phyloP scores from a whole-genome alignment of 2,329 filamentous ascomycete genomes.

The Harringtonia aguacate region DNA sequence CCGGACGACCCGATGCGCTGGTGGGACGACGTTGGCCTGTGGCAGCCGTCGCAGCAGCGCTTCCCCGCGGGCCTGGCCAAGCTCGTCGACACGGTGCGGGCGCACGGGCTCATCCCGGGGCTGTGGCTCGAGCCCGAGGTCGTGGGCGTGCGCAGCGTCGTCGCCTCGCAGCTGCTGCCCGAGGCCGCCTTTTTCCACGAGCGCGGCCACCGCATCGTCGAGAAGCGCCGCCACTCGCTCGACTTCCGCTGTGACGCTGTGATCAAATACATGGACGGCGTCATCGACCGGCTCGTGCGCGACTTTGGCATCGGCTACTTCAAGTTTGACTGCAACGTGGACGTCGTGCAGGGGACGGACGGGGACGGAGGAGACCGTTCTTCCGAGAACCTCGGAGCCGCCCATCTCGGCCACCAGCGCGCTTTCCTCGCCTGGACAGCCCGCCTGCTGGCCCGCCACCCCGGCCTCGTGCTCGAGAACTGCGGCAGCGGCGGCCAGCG shows the following conservation, averaged over 20 bases:
- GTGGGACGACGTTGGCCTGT: slow-evolving; percentile 25
- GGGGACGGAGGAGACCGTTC: too few species aligned
- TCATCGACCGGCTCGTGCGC: slow-evolving; percentile 15
- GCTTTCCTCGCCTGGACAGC: slow-evolving; percentile 22
- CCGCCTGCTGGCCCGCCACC: slow-evolving; percentile 16
- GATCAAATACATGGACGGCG: slow-evolving; percentile 12
- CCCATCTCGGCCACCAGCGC: slow-evolving; percentile 19
- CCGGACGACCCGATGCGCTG: slow-evolving; percentile 18
- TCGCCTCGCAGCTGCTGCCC: slow-evolving; percentile 15
- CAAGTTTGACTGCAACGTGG: slow-evolving; percentile 27
- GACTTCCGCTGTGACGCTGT: slow-evolving; percentile 21
- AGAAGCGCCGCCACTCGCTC: slow-evolving; percentile 22
- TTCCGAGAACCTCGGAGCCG: slow-evolving; percentile 14
- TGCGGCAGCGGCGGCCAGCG: slow-evolving; percentile 24
- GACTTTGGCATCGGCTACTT: slow-evolving; percentile 21
- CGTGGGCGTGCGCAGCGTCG: slow-evolving; percentile 18
- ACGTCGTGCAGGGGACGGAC: slow-evolving; percentile 22
- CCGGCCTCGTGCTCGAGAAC: slow-evolving; percentile 22
- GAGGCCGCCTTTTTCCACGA: slow-evolving; percentile 21
- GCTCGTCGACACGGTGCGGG: slow-evolving; percentile 16
- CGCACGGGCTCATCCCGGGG: slow-evolving; percentile 17
- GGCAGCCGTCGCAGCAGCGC: slow-evolving; percentile 20
- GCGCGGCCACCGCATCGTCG: slow-evolving; percentile 18
- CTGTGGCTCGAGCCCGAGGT: slow-evolving; percentile 26
- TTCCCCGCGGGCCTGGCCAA: slow-evolving; percentile 21